These are phyloP conservation scores for Nemania abortiva DNA, from an alignment of 2,329 filamentous ascomycete species.

Conservation along the genomic window DNA sequence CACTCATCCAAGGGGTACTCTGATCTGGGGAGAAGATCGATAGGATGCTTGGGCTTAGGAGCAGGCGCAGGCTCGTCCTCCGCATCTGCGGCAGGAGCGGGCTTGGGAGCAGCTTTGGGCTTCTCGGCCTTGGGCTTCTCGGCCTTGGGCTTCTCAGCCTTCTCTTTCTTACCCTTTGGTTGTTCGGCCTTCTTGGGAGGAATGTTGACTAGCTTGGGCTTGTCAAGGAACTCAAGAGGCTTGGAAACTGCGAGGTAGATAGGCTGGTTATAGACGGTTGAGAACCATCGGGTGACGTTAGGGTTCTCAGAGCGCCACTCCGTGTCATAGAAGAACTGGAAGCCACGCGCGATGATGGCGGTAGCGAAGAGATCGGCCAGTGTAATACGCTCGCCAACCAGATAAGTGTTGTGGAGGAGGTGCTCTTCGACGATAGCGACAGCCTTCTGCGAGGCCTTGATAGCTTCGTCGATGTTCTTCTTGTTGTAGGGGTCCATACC, in stretches of 20 bases:
- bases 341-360: conserved; percentile 84
- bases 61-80: conserved; percentile 56
- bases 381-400: conserved; percentile 96
- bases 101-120: conserved; percentile 56
- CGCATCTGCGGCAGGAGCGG: conserved; percentile 57
- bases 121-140: conserved; percentile 33
- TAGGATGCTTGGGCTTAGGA: conserved; percentile 96
- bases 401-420: conserved; percentile 92
- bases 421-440: conserved; percentile 84
- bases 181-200: conserved; percentile 83
- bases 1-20: conserved; percentile 92
- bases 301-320: conserved; percentile 85
- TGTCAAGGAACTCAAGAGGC: conserved; percentile 83
- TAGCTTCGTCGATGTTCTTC: conserved; percentile 88
- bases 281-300: conserved; percentile 92
- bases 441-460: conserved; percentile 76
- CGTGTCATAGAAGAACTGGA: conserved; percentile 95
- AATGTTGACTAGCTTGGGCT: conserved; percentile 77
- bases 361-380: conserved; percentile 92
- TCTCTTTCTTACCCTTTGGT: conserved; percentile 59
- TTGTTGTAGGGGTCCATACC: conserved; percentile 94
- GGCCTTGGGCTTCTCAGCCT: conserved; percentile 49
- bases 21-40: conserved; percentile 84
- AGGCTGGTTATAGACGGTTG: conserved; percentile 92
- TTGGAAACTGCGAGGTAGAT: conserved; percentile 86